phyloP scores from a whole-genome alignment of 805 yeast genomes.

The Candida maesae region DNA sequence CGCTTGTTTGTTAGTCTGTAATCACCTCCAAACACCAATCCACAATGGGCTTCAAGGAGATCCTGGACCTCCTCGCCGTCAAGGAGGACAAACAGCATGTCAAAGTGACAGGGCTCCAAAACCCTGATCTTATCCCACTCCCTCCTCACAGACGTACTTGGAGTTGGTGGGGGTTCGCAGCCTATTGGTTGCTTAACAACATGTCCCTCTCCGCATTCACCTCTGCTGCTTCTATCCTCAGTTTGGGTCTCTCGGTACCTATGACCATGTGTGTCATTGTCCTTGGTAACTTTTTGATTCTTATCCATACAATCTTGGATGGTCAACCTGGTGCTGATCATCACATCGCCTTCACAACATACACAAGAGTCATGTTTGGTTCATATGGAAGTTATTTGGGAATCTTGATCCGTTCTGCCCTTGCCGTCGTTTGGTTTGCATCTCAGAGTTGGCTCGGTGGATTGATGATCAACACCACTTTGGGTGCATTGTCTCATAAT shows the following conservation, averaged over 20 bases:
- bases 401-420: slow-evolving; percentile 37
- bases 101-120: slow-evolving; percentile 8
- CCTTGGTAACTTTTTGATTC: slow-evolving; percentile 45
- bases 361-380: slow-evolving; percentile 45
- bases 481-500: slow-evolving; percentile 1
- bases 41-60: neutral
- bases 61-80: slow-evolving; percentile 1
- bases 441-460: slow-evolving; percentile 14
- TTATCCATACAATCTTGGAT: slow-evolving; percentile 41
- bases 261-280: slow-evolving; percentile 41
- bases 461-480: slow-evolving; percentile 8
- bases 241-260: slow-evolving; percentile 42
- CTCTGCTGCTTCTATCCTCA: slow-evolving; percentile 42
- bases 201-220: slow-evolving; percentile 44
- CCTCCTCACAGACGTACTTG: slow-evolving; percentile 31
- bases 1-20: no score
- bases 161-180: slow-evolving; percentile 39
- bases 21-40: no score
- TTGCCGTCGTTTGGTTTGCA: slow-evolving; percentile 23
- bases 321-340: slow-evolving; percentile 48
- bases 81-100: slow-evolving; percentile 10
- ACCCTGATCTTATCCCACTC: slow-evolving; percentile 14
- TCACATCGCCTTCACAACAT: slow-evolving; percentile 47
- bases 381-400: slow-evolving; percentile 42
- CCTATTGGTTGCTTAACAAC: slow-evolving; percentile 44